Conservation (phyloP, 2,329 filamentous ascomycete genomes). For the Bimuria novae-zelandiae region DNA sequence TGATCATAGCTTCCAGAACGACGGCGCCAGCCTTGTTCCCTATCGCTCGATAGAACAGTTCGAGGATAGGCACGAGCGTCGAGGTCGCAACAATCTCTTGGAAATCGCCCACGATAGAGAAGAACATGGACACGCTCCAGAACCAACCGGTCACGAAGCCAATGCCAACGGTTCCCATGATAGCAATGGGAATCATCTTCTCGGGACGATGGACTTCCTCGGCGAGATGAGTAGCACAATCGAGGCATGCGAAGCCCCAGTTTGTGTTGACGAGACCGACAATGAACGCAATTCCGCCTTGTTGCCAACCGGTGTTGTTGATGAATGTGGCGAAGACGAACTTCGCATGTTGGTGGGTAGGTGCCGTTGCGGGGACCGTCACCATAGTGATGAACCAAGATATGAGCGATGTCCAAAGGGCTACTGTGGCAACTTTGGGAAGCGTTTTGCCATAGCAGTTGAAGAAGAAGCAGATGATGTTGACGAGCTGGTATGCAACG, state of each 20-base stretch:
- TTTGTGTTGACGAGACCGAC: conserved; percentile 58
- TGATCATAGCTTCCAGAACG: conserved; percentile 52
- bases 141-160: conserved; percentile 56
- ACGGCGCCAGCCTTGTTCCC: conserved; percentile 52
- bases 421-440: conserved; percentile 48
- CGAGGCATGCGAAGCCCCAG: conserved; percentile 57
- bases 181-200: conserved; percentile 55
- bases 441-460: conserved; percentile 50
- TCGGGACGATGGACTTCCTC: conserved; percentile 56
- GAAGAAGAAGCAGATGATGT: conserved; percentile 56
- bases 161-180: conserved; percentile 55
- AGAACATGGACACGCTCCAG: conserved; percentile 56
- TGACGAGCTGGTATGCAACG: conserved; percentile 54
- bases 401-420: conserved; percentile 53
- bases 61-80: conserved; percentile 54
- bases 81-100: conserved; percentile 44
- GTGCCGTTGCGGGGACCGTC: conserved; percentile 51
- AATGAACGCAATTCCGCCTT: conserved; percentile 56
- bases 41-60: conserved; percentile 53
- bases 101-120: conserved; percentile 55
- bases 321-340: conserved; percentile 60
- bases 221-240: conserved; percentile 56
- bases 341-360: conserved; percentile 50
- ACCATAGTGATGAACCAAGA: conserved; percentile 57
- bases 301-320: conserved; percentile 56